Evolutionary conservation across 1,139 yeast genomes (phyloP).

Genomic region (Diutina neorugosa): DNA sequence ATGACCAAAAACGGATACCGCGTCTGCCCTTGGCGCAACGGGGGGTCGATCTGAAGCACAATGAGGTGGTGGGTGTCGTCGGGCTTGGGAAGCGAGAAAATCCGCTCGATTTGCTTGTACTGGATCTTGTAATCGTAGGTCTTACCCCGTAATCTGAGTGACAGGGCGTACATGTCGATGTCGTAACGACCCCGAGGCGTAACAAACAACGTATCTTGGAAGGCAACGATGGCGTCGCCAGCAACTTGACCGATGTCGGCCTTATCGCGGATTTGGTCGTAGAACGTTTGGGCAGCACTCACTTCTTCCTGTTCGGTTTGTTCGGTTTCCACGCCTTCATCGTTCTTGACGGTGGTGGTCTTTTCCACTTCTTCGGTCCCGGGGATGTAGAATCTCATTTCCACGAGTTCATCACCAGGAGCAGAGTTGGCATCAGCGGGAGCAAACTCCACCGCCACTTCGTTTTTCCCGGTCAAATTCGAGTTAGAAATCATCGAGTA

Average conservation of each 20-base stretch:
- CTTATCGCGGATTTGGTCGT: conserved; percentile 82
- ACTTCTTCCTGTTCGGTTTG: conserved; percentile 37
- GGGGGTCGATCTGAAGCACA: conserved; percentile 89
- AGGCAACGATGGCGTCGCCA: conserved; percentile 94
- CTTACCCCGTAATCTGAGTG: conserved; percentile 89
- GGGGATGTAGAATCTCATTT: conserved; percentile 85
- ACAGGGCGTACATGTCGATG: conserved; percentile 82
- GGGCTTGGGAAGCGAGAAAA: conserved; percentile 85
- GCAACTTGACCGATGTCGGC: conserved; percentile 96
- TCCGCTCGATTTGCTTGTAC: conserved; percentile 79
- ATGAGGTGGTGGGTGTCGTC: conserved; percentile 86
- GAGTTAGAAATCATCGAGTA: conserved; percentile 71
- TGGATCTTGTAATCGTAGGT: conserved; percentile 95
- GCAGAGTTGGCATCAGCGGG: conserved; percentile 45
- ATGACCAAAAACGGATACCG: conserved; percentile 85
- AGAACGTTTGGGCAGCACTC: conserved; percentile 73
- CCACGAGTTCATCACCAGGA: conserved; percentile 93
- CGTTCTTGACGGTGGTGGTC: conserved; percentile 21
- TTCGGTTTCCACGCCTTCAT: conserved; percentile 23
- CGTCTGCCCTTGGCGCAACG: conserved; percentile 84
- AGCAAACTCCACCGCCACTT: conserved; percentile 82
- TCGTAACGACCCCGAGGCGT: conserved; percentile 99
- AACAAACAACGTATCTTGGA: conserved; percentile 80
- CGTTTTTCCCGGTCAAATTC: conserved; percentile 87
- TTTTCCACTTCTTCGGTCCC: conserved; percentile 51